A percentile compares a stretch with the other conserved stretches of the same genome.
These are phyloP conservation scores for Coleophoma crateriformis DNA, from an alignment of 2,329 filamentous ascomycete species.

Conservation along the genomic window DNA sequence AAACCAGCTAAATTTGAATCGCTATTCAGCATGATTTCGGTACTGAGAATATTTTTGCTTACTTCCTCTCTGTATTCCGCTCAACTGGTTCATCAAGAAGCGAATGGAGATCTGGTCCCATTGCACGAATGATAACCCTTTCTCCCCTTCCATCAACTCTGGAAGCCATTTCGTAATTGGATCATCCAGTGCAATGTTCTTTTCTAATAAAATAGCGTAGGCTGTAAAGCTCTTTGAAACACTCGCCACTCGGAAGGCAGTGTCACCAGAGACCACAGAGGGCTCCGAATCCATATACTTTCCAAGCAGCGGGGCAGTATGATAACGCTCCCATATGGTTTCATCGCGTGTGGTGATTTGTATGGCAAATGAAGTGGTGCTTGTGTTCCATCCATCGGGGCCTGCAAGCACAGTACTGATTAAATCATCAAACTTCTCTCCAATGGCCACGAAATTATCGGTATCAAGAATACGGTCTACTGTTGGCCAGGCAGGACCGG, in stretches of 20 bases:
- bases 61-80: background rate
- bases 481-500: background rate
- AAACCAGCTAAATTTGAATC: too few relatives aligned
- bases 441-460: background rate
- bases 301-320: background rate
- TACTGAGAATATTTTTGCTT: background rate
- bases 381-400: background rate
- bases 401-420: background rate
- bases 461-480: background rate
- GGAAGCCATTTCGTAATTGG: slow-evolving; percentile 34
- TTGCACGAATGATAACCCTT: background rate
- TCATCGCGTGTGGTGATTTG: background rate
- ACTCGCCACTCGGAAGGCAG: slow-evolving; percentile 32
- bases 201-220: slow-evolving; percentile 26
- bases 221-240: slow-evolving; percentile 37
- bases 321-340: background rate
- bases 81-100: background rate
- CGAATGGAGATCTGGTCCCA: background rate
- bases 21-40: too few relatives aligned
- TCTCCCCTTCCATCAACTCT: slow-evolving; percentile 22
- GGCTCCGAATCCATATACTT: background rate
- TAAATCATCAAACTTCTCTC: background rate
- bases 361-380: background rate
- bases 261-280: slow-evolving; percentile 15
- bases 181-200: slow-evolving; percentile 28